Evolutionary conservation across 179 eudicot species (phyloP).

Genomic region (Camellia oleifera): DNA sequence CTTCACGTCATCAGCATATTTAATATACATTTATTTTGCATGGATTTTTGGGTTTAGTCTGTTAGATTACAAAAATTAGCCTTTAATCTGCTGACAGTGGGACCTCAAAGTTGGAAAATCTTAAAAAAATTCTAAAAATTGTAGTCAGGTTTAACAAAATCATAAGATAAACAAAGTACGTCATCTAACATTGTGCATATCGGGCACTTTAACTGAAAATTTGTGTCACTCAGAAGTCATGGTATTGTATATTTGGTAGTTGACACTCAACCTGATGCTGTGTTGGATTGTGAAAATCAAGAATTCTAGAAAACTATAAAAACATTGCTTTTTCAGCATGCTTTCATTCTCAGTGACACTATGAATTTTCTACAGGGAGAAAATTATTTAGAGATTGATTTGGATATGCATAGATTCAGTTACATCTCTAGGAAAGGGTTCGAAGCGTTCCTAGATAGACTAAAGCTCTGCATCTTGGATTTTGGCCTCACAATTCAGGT

Average conservation of each 20-base stretch:
- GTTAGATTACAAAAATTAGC: not conserved
- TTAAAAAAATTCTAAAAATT: no score
- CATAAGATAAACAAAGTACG: no score
- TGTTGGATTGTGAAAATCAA: conserved; percentile 5
- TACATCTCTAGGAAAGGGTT: conserved; percentile 81
- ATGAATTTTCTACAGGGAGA: conserved; percentile 50
- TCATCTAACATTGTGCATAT: no score
- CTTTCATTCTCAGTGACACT: not conserved
- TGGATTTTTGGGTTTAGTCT: not conserved
- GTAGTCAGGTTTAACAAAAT: no score
- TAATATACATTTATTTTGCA: not conserved
- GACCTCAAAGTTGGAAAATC: no score
- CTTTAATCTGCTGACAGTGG: no score
- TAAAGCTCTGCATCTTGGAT: conserved; percentile 70
- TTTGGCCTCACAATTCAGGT: conserved; percentile 95
- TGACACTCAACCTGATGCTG: not conserved
- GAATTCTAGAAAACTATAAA: not conserved
- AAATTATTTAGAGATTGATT: conserved; percentile 77
- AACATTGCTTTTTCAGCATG: not conserved
- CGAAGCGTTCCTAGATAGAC: conserved; percentile 60
- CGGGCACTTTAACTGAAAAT: not conserved
- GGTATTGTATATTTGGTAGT: not conserved
- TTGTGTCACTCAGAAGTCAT: not conserved
- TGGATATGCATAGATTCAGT: conserved; percentile 87
- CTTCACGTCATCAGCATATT: not conserved